A percentile compares a stretch with the other conserved stretches of the same genome.
Evolutionary conservation across 352 stramenopile genomes (phyloP).

Genomic region (Globisporangium parvum): DNA sequence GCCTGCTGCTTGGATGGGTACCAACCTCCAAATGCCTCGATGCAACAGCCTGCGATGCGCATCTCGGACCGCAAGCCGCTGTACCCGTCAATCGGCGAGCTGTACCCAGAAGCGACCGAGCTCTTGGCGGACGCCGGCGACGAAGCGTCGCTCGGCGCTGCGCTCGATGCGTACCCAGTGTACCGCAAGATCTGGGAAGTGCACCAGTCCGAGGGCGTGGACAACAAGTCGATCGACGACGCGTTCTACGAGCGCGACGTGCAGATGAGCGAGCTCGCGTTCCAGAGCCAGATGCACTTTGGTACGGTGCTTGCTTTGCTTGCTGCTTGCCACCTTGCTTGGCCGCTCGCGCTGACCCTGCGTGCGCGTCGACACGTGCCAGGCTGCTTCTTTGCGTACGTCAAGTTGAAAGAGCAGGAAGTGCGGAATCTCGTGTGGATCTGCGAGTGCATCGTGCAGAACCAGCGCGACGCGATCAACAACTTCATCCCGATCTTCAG

Average conservation of each 20-base stretch:
- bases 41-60: conserved; percentile 89
- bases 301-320: conserved; percentile 26
- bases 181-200: conserved; percentile 98
- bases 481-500: conserved; percentile 99
- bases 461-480: conserved; percentile 98
- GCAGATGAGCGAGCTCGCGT: conserved; percentile 96
- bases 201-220: conserved; percentile 89
- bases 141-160: conserved; percentile 77
- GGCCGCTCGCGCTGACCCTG: not conserved
- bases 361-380: not conserved
- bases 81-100: conserved; percentile 95
- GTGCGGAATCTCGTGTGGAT: conserved; percentile 99
- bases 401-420: conserved; percentile 99
- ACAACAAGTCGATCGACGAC: conserved; percentile 98
- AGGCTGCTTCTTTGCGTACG: conserved; percentile 97
- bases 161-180: conserved; percentile 93
- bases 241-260: conserved; percentile 99
- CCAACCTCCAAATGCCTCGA: not conserved
- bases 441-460: conserved; percentile 98
- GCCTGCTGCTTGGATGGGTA: not conserved
- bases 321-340: not conserved
- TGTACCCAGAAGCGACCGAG: conserved; percentile 97
- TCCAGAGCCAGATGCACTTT: conserved; percentile 99
- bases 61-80: conserved; percentile 95
- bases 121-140: conserved; percentile 91